These are phyloP conservation scores for Lentinula novae-zelandiae DNA, from an alignment of 1,284 basidiomycete species.

Conservation along the genomic window DNA sequence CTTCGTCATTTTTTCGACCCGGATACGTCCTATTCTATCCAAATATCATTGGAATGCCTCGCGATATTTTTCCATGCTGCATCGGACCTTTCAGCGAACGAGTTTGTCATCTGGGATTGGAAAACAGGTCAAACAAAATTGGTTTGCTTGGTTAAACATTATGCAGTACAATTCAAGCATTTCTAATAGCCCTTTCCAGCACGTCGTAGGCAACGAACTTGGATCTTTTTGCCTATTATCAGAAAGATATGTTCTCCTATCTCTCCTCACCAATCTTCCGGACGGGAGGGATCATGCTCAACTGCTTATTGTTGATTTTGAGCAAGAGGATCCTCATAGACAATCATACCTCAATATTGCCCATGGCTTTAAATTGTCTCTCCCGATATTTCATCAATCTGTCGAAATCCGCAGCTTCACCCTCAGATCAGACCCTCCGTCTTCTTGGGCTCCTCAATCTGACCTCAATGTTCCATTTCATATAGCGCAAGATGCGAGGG, in stretches of 20 bases:
- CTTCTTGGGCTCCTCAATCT: conserved; percentile 35
- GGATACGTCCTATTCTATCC: conserved; percentile 39
- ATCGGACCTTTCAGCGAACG: conserved; percentile 22
- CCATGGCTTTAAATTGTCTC: conserved; percentile 36
- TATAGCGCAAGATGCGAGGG: conserved; percentile 36
- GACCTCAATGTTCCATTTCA: conserved; percentile 43
- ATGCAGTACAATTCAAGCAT: not conserved
- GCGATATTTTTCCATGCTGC: conserved; percentile 39
- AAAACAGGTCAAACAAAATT: conserved; percentile 41
- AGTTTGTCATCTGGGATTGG: conserved; percentile 64
- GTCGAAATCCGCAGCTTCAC: conserved; percentile 29
- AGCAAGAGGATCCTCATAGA: conserved; percentile 23
- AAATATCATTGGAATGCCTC: conserved; percentile 44
- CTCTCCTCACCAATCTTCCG: conserved; percentile 13
- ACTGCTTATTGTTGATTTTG: conserved; percentile 26
- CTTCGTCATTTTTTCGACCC: conserved; percentile 17
- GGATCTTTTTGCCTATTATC: conserved; percentile 25
- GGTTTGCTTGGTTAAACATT: conserved; percentile 31
- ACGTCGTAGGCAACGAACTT: conserved; percentile 31
- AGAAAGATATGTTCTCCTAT: conserved; percentile 10
- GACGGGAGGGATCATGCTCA: conserved; percentile 14
- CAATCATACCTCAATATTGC: conserved; percentile 25
- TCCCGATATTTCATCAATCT: conserved; percentile 29
- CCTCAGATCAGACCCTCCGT: conserved; percentile 56
- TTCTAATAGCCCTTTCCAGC: conserved; percentile 22